These are phyloP conservation scores for Leccinellum rugosiceps DNA, from an alignment of 768 basidiomycete genomes.

Conservation along the genomic window DNA sequence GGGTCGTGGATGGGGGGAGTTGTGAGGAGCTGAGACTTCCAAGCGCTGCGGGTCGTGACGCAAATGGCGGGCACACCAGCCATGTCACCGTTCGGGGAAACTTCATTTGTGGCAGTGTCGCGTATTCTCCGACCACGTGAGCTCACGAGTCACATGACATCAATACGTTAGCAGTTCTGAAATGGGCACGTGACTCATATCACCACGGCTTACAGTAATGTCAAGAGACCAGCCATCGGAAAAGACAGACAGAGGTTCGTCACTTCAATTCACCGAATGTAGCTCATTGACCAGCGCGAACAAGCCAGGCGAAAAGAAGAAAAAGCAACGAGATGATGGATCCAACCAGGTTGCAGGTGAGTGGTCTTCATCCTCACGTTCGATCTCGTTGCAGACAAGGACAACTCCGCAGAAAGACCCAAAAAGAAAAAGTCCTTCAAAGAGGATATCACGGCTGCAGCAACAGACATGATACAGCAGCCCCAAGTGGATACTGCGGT, in stretches of 20 bases:
- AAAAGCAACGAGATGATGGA: conserved; percentile 28
- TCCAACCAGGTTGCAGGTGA: neutral
- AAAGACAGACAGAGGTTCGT: conserved; percentile 22
- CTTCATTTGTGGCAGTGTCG: conserved; percentile 24
- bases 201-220: too few relatives aligned
- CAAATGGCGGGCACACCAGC: conserved; percentile 16
- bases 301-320: conserved; percentile 30
- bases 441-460: neutral
- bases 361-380: neutral
- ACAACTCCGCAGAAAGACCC: conserved; percentile 2
- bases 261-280: neutral
- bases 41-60: conserved; percentile 30
- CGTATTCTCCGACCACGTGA: conserved; percentile 8
- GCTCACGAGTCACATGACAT: too few relatives aligned
- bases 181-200: too few relatives aligned
- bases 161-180: too few relatives aligned
- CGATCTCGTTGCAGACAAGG: neutral
- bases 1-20: neutral
- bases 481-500: neutral
- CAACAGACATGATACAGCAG: neutral
- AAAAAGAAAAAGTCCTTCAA: conserved; percentile 7
- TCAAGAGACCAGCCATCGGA: conserved; percentile 1
- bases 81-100: conserved; percentile 9
- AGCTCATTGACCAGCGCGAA: conserved; percentile 6
- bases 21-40: conserved; percentile 21